Evolutionary conservation across 1,284 basidiomycete genomes (phyloP).

Genomic region (Phaffia rhodozyma): DNA sequence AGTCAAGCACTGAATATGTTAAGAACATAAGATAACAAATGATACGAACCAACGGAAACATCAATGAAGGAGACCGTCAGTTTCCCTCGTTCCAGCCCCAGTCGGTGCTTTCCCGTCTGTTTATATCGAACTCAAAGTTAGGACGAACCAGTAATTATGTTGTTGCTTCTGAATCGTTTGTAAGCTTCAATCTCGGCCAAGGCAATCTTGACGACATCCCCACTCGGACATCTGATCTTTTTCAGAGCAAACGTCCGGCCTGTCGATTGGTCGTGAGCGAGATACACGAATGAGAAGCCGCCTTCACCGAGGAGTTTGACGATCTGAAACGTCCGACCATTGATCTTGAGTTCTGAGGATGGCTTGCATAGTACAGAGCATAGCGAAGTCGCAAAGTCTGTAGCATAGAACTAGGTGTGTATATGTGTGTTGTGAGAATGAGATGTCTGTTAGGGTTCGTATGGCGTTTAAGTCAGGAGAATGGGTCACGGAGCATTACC

Average conservation of each 20-base stretch:
- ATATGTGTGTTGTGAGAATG: slow-evolving; percentile 25
- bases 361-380: slow-evolving; percentile 30
- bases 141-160: slow-evolving; percentile 31
- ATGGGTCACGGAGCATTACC: slow-evolving; percentile 28
- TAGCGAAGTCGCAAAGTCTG: slow-evolving; percentile 9
- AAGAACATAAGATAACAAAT: background rate
- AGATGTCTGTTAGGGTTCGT: background rate
- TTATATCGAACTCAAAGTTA: background rate
- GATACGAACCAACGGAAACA: background rate
- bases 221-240: slow-evolving; percentile 78
- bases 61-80: background rate
- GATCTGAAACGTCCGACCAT: slow-evolving; percentile 82
- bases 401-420: slow-evolving; percentile 8
- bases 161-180: slow-evolving; percentile 67
- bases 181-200: slow-evolving; percentile 88
- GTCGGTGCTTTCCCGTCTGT: background rate
- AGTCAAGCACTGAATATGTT: slow-evolving; percentile 43
- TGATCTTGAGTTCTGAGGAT: slow-evolving; percentile 42
- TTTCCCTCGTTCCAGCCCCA: background rate
- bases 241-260: slow-evolving; percentile 84
- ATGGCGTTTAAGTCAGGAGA: background rate
- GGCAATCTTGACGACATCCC: slow-evolving; percentile 42
- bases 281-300: slow-evolving; percentile 88
- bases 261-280: slow-evolving; percentile 55
- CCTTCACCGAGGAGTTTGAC: slow-evolving; percentile 84